Base-by-base conservation (phyloP, 164 flowering plant genomes). In the Chloranthus sessilifolius region DNA sequence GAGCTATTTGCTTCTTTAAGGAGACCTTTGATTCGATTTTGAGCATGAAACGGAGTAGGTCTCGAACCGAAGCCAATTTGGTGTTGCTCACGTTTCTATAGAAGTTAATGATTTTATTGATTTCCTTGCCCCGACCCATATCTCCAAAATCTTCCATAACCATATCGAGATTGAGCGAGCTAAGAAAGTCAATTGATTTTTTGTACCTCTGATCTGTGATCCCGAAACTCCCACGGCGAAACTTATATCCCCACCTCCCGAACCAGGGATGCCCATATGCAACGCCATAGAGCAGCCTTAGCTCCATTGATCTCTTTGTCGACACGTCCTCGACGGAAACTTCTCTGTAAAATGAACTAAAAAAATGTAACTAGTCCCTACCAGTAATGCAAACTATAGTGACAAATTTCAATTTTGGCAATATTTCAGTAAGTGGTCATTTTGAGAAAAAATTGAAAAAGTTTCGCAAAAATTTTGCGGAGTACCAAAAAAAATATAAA, bases 241-340 rank as follows among this genome's bases (percentile, higher is more conserved):
- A 88, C 21, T 30, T 66, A 55, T 88, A 91, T 0, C 79, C 90
- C 98, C 98, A 91, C 61, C 80, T 77, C 0, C 96, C 95, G 53
- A 85, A 88, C 98, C 98, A 88, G 2, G 95, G 33, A 26, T 78
- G 81, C 7, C 92, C 90, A 29, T 91, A 83, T 1, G 95, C 88
- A 5, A 80, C 74, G 1, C 88, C 86, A 43, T 88, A 61, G 1
- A 85, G 90, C 21, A 91, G 62, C 15, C 96, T 64, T 28, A 88
- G 79, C 42, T 88, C 88, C 92, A 91, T 80, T 1, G 64, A 63
- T 23, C 66, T 61, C 63, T 88, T 88, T 63, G 42, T 80, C 7
- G 96, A 78, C 0, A 62, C 26, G 61, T 89, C 97, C 44, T 71
- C 83, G 0, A 84, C 83, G 5, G 86, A 62, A 22, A 89, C 61